Evolutionary conservation across 225 moss, liverwort and hornwort genomes (phyloP), one percentile per base, ranked within the genome.

Genomic region (Bryoerythrophyllum caledonicum): DNA sequence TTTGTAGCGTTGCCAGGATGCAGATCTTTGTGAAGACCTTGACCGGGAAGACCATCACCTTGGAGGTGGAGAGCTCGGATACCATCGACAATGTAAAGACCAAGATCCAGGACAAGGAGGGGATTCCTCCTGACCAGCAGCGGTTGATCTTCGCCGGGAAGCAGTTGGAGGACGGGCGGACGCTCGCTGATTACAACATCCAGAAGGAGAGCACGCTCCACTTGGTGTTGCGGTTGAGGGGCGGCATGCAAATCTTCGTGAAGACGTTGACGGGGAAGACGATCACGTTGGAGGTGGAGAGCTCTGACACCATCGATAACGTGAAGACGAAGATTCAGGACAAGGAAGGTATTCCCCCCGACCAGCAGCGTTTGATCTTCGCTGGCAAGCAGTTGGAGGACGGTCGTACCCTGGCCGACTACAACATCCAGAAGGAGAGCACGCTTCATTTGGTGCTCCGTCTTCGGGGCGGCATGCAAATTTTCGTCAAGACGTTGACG

Each of bases 281-380:
- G 0, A 80, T 80, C 24, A 72, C 72, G 28, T 30, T 72, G 60
- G 72, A 72, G 72, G 72, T 72, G 16, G 72, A 72, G 72, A 72
- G 80, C 35, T 80, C 80, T 0, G 80, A 80, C 8, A 80, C 80
- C 4, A 80, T 80, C 2, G 80, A 80, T 6, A 80, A 80, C 44
- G 80, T 80, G 17, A 80, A 80, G 75, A 75, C 80, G 0, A 80
- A 80, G 67, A 80, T 80, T 1, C 80, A 80, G 8, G 80, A 80
- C 1, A 80, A 80, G 75, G 80, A 80, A 1, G 80, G 80, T 1
- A 80, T 80, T 0, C 80, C 80, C 2, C 80, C 80, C 9, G 80
- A 80, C 40, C 80, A 80, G 70, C 80, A 80, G 75, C 12, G 80
- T 4, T 12, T 80, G 10, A 80, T 80, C 16, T 80, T 80, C 0